phyloP scores from a whole-genome alignment of 495 filamentous ascomycete genomes.

The Lasiosphaeris hirsuta region DNA sequence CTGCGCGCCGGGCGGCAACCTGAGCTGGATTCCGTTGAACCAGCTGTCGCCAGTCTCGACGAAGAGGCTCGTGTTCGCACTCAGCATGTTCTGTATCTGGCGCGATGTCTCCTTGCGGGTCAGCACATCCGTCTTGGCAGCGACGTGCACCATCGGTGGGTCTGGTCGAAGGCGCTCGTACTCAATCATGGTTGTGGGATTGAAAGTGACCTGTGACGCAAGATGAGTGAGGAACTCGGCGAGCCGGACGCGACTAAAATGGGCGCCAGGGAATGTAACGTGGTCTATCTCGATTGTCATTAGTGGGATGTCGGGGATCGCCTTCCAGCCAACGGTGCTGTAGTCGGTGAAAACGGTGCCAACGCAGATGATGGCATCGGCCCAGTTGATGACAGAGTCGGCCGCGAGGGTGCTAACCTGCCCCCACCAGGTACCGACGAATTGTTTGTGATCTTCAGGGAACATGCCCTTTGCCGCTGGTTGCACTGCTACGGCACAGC shows the following conservation, averaged over 20 bases:
- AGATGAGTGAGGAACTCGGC: slow-evolving; percentile 19
- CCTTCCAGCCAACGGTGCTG: slow-evolving; percentile 27
- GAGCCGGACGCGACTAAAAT: slow-evolving; percentile 24
- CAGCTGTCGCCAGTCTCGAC: slow-evolving; percentile 26
- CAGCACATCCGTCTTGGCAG: slow-evolving; percentile 10
- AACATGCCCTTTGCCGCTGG: slow-evolving; percentile 30
- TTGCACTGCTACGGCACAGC: slow-evolving; percentile 25
- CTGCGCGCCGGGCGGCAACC: slow-evolving; percentile 19
- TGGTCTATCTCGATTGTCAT: slow-evolving; percentile 23
- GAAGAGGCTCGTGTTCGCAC: slow-evolving; percentile 14
- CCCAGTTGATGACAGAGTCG: slow-evolving; percentile 25
- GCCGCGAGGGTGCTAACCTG: slow-evolving; percentile 25
- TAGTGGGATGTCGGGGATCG: slow-evolving; percentile 20
- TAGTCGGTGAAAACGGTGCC: slow-evolving; percentile 26
- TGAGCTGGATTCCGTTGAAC: slow-evolving; percentile 25
- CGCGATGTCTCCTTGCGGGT: slow-evolving; percentile 21
- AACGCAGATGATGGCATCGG: slow-evolving; percentile 23
- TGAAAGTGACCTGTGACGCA: slow-evolving; percentile 9
- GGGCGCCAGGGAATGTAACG: slow-evolving; percentile 20
- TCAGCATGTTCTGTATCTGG: slow-evolving; percentile 17
- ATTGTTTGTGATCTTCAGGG: slow-evolving; percentile 22
- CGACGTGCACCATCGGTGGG: slow-evolving; percentile 4
- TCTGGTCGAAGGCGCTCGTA: slow-evolving; percentile 23
- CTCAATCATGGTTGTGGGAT: slow-evolving; percentile 22
- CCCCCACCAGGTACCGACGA: slow-evolving; percentile 27